phyloP scores from a whole-genome alignment of 2,329 filamentous ascomycete species.

The Fusarium globosum region DNA sequence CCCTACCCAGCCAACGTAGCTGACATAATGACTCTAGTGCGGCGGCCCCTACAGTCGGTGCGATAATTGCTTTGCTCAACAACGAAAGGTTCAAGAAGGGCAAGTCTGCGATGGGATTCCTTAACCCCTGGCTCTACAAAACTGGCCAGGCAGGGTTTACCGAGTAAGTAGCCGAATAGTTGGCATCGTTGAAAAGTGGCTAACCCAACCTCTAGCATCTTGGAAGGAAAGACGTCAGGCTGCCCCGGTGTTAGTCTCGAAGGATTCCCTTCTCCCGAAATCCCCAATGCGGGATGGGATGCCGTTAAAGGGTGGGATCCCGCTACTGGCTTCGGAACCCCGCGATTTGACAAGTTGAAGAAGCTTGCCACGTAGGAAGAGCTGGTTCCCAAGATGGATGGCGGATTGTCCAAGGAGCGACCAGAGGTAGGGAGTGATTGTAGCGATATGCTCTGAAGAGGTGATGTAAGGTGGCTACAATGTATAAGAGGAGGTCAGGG shows the following conservation, averaged over 20 bases:
- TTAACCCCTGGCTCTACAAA: constrained; percentile 71
- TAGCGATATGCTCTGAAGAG: not conserved
- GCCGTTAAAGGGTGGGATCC: constrained; percentile 52
- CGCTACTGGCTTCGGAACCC: constrained; percentile 58
- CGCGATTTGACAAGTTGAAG: constrained; percentile 53
- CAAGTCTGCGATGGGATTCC: constrained; percentile 65
- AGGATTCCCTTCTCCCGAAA: constrained; percentile 41
- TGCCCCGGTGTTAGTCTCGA: constrained; percentile 46
- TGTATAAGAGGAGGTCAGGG: not conserved
- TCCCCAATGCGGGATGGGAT: constrained; percentile 45
- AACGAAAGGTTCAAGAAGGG: constrained; percentile 68
- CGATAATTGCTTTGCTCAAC: constrained; percentile 73
- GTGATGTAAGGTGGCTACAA: too few relatives aligned
- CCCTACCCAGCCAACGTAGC: not conserved
- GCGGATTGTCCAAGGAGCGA: not conserved
- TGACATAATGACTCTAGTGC: constrained; percentile 53
- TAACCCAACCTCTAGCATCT: constrained; percentile 46
- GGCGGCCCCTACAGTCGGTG: constrained; percentile 70
- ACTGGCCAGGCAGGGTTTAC: constrained; percentile 48
- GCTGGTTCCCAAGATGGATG: not conserved
- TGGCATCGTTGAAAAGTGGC: not conserved
- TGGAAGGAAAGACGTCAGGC: constrained; percentile 48
- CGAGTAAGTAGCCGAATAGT: constrained; percentile 46
- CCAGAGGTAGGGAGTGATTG: not conserved
- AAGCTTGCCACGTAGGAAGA: constrained; percentile 29